Evolutionary conservation across 352 stramenopile genomes (phyloP).

Genomic region (Phytophthora agathidicida): DNA sequence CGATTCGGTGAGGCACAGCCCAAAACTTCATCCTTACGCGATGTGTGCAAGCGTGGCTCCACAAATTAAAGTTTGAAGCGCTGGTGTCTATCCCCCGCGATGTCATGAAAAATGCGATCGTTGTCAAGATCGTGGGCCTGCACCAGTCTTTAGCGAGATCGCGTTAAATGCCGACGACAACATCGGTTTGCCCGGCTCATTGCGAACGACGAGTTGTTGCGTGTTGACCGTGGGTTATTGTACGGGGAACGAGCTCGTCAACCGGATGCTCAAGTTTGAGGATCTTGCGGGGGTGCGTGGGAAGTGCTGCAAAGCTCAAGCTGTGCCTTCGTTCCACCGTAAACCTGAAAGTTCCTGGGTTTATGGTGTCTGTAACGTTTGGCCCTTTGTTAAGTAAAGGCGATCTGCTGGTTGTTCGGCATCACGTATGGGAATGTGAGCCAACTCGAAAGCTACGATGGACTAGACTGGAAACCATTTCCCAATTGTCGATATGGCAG

Average conservation of each 20-base stretch:
- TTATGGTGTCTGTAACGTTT: slow-evolving; percentile 15
- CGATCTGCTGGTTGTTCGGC: background rate
- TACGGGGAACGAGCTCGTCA: background rate
- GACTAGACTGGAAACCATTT: slow-evolving; percentile 8
- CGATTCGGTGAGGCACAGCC: slow-evolving; percentile 20
- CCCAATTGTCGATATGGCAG: slow-evolving; percentile 24
- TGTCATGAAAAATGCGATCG: slow-evolving; percentile 16
- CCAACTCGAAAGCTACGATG: background rate
- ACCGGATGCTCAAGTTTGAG: slow-evolving; percentile 1
- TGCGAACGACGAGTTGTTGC: background rate
- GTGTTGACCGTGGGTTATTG: slow-evolving; percentile 2
- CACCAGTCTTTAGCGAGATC: background rate
- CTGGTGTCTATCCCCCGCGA: slow-evolving; percentile 19
- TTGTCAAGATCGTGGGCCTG: background rate
- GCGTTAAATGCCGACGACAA: slow-evolving; percentile 2
- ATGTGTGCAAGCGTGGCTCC: slow-evolving; percentile 9
- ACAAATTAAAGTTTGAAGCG: slow-evolving; percentile 21
- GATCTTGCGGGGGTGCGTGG: slow-evolving; percentile 22
- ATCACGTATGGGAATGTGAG: slow-evolving; percentile 9
- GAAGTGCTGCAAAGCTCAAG: slow-evolving; percentile 11
- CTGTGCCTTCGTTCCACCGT: slow-evolving; percentile 15
- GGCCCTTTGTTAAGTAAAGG: slow-evolving; percentile 21
- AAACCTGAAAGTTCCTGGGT: background rate
- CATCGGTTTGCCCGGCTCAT: slow-evolving; percentile 20
- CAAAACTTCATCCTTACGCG: slow-evolving; percentile 5